A percentile compares a stretch with the other conserved stretches of the same genome.
phyloP scores from a whole-genome alignment of 2,329 filamentous ascomycete genomes.

The Trichoderma harzianum region DNA sequence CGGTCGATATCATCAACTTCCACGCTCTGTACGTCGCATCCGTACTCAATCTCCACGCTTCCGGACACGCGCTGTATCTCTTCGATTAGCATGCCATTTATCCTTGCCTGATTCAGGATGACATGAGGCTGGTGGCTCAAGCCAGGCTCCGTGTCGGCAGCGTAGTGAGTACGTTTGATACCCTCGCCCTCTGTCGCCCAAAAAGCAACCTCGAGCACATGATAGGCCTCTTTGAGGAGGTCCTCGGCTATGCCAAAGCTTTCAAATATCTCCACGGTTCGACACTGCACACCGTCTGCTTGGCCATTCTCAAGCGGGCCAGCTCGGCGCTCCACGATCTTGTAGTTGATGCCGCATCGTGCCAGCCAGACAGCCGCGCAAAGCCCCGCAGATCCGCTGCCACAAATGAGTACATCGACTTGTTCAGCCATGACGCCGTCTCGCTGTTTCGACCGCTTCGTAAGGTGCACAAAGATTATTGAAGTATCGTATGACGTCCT shows the following conservation, averaged over 20 bases:
- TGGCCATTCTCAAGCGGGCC: neutral
- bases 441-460: neutral
- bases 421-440: slow-evolving; percentile 1
- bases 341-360: neutral
- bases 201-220: slow-evolving; percentile 1
- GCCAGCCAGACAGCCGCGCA: neutral
- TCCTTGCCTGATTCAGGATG: neutral
- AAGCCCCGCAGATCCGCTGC: slow-evolving; percentile 1
- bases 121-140: slow-evolving; percentile 4
- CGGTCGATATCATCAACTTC: neutral
- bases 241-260: neutral
- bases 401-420: neutral
- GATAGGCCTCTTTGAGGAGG: neutral
- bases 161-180: neutral
- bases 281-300: neutral
- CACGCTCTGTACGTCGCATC: neutral
- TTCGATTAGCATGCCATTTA: neutral
- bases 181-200: neutral
- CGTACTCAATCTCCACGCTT: neutral
- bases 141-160: neutral
- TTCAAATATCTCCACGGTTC: neutral
- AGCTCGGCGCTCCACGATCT: neutral
- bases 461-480: neutral
- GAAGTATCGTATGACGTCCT: neutral
- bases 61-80: neutral